Percentiles rank a stretch among this genome's conserved stretches.
phyloP scores from a whole-genome alignment of 2,329 filamentous ascomycete genomes.

The Exophiala sp. region DNA sequence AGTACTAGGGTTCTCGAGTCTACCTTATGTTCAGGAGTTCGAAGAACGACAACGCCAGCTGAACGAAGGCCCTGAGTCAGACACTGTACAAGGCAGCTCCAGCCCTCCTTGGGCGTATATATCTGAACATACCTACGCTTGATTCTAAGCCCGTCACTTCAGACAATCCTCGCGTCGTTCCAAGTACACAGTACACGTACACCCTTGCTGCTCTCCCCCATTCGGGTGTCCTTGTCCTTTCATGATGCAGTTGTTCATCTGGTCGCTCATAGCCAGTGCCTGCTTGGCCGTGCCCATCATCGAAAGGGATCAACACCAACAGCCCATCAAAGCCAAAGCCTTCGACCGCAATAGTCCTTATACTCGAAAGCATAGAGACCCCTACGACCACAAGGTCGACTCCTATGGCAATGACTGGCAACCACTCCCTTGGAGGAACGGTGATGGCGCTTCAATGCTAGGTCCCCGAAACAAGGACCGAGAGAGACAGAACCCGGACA shows the following conservation, averaged over 20 bases:
- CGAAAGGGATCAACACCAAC: conserved; percentile 39
- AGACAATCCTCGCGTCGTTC: too few relatives aligned
- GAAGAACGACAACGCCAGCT: too few relatives aligned
- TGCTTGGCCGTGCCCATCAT: conserved; percentile 17
- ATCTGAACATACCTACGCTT: too few relatives aligned
- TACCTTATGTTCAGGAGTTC: too few relatives aligned
- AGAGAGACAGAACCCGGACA: conserved; percentile 63
- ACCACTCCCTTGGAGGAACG: conserved; percentile 60
- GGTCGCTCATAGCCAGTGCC: conserved; percentile 18
- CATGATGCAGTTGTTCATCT: conserved; percentile 17
- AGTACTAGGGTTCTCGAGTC: not conserved
- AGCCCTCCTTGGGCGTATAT: too few relatives aligned
- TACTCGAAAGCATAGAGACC: conserved; percentile 18
- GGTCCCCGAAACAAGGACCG: conserved; percentile 65
- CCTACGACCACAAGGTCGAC: conserved; percentile 22
- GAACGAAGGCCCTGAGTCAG: too few relatives aligned
- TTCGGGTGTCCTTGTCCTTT: not conserved
- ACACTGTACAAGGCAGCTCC: too few relatives aligned
- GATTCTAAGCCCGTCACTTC: too few relatives aligned
- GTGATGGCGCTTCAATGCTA: conserved; percentile 59
- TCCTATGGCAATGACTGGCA: conserved; percentile 20
- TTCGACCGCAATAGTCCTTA: conserved; percentile 14
- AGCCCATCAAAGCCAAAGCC: conserved; percentile 9
- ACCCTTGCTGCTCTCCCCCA: not conserved
- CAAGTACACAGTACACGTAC: too few relatives aligned